phyloP scores from a whole-genome alignment of 2,329 filamentous ascomycete genomes.

The Didymella pomorum region DNA sequence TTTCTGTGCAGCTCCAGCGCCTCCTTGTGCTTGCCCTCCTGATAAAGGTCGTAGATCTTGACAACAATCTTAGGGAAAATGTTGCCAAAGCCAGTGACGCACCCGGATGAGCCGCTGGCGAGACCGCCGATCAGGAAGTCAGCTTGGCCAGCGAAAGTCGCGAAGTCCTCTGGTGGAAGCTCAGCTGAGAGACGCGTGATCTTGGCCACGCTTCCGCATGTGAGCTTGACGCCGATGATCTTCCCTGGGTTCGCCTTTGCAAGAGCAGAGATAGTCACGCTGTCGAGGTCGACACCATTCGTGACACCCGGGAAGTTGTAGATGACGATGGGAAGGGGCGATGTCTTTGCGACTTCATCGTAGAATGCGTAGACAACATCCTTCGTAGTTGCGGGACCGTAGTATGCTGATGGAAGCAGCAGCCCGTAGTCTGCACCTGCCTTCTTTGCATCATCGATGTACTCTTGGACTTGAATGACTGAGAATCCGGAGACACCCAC shows the following conservation, averaged over 20 bases:
- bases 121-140: slow-evolving; percentile 71
- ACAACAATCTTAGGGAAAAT: slow-evolving; percentile 65
- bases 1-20: slow-evolving; percentile 68
- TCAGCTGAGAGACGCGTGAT: slow-evolving; percentile 67
- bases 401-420: slow-evolving; percentile 56
- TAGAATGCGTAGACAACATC: slow-evolving; percentile 55
- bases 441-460: slow-evolving; percentile 52
- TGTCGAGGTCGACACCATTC: slow-evolving; percentile 72
- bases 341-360: slow-evolving; percentile 63
- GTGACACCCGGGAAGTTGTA: slow-evolving; percentile 77
- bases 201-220: slow-evolving; percentile 78
- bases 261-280: slow-evolving; percentile 68
- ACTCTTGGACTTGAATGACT: slow-evolving; percentile 55
- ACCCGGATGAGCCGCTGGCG: slow-evolving; percentile 62
- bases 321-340: slow-evolving; percentile 70
- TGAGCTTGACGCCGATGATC: slow-evolving; percentile 75
- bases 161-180: slow-evolving; percentile 64
- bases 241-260: slow-evolving; percentile 63
- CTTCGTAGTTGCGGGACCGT: slow-evolving; percentile 53
- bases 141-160: slow-evolving; percentile 74
- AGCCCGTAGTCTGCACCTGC: slow-evolving; percentile 56
- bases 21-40: slow-evolving; percentile 63
- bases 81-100: slow-evolving; percentile 66
- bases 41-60: slow-evolving; percentile 68
- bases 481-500: slow-evolving; percentile 55